Evolutionary conservation across 352 stramenopile genomes (phyloP).

Genomic region (Phytophthora uliginosa): DNA sequence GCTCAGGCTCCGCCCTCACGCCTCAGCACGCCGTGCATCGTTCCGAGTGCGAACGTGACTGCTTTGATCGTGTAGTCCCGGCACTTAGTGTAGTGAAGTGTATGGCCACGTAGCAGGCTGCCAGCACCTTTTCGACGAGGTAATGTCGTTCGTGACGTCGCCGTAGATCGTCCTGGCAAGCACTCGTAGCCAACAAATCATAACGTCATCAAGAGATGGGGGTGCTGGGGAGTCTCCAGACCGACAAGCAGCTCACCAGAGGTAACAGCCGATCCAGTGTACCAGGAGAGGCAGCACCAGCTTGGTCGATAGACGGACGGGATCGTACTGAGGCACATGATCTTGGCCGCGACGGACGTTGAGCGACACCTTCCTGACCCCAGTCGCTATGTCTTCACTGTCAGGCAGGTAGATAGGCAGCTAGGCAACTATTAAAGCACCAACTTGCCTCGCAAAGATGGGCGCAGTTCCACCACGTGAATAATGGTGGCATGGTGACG

Average conservation of each 20-base stretch:
- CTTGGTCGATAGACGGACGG: conserved; percentile 25
- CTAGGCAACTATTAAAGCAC: no score
- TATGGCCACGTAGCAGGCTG: conserved; percentile 31
- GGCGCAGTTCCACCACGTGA: no score
- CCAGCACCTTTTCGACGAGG: conserved; percentile 36
- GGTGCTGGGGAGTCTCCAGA: no score
- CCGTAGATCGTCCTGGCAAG: conserved; percentile 47
- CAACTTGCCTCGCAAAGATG: no score
- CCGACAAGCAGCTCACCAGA: conserved; percentile 17
- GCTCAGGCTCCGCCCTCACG: conserved; percentile 26
- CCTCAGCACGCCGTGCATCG: conserved; percentile 40
- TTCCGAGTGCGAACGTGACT: conserved; percentile 32
- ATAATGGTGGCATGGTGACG: no score
- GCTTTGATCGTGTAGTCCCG: conserved; percentile 29
- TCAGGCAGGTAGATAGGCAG: no score
- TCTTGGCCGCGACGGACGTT: conserved; percentile 34
- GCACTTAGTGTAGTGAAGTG: conserved; percentile 29
- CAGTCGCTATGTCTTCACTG: conserved; percentile 1
- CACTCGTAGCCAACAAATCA: background rate
- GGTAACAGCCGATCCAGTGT: conserved; percentile 30
- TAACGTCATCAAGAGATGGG: background rate
- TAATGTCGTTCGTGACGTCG: conserved; percentile 47
- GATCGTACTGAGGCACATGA: conserved; percentile 29
- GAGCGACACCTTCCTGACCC: conserved; percentile 23
- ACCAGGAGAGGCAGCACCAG: conserved; percentile 32